Conservation (phyloP, 2,329 filamentous ascomycete species). For the Claviceps sp. region DNA sequence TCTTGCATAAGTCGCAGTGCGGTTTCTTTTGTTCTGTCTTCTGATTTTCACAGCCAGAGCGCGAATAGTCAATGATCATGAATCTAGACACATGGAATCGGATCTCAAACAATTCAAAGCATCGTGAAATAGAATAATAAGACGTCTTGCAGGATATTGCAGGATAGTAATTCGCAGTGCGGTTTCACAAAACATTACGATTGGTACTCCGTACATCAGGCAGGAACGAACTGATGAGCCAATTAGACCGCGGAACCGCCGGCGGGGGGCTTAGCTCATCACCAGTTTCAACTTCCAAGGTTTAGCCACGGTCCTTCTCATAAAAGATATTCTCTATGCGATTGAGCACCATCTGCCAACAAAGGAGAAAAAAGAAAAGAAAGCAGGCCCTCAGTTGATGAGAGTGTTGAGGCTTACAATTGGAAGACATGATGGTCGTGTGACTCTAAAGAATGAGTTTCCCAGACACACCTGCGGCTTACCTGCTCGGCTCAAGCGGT, state of each 20-base stretch:
- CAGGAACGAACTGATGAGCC: not conserved
- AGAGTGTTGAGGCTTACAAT: not conserved
- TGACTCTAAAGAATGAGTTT: slow-evolving; percentile 25
- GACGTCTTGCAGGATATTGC: not conserved
- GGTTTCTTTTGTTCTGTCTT: not conserved
- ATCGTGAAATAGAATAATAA: not conserved
- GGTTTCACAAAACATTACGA: not conserved
- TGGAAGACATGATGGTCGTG: not conserved
- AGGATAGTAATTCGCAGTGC: not conserved
- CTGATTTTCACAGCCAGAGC: not conserved
- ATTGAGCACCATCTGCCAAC: not conserved
- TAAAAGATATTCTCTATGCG: too few relatives aligned
- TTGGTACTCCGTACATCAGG: not conserved
- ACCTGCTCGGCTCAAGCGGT: slow-evolving; percentile 47
- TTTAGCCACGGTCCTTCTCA: not conserved
- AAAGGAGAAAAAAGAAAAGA: too few relatives aligned
- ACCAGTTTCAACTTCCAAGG: not conserved
- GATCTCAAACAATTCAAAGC: not conserved
- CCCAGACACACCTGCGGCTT: slow-evolving; percentile 35
- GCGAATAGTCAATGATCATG: not conserved
- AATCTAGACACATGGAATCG: not conserved
- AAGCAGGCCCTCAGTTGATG: too few relatives aligned
- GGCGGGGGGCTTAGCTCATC: not conserved
- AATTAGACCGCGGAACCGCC: not conserved
- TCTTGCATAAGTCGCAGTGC: not conserved